A percentile compares a stretch with the other conserved stretches of the same genome.
Evolutionary conservation across 78 protist species (phyloP).

Genomic region (Planoprotostelium fungivorum): DNA sequence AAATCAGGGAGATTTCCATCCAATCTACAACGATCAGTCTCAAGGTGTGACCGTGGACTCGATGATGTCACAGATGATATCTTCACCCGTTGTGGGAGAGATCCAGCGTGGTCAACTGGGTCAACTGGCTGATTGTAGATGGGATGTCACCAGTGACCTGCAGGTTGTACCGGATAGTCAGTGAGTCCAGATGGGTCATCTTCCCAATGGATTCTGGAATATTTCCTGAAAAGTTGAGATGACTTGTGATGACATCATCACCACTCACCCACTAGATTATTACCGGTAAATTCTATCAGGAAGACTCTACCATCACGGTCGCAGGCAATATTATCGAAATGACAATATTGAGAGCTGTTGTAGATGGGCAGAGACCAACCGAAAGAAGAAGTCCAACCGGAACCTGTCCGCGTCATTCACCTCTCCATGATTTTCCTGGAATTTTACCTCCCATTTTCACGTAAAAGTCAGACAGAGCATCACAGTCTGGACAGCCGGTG

Average conservation of each 20-base stretch:
- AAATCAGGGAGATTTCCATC: background rate
- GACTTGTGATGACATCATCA: background rate
- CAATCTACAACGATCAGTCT: too few relatives aligned
- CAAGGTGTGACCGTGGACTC: too few relatives aligned
- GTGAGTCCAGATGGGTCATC: background rate
- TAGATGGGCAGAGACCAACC: background rate
- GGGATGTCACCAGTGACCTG: too few relatives aligned
- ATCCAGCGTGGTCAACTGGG: too few relatives aligned
- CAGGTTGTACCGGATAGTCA: too few relatives aligned
- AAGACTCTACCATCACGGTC: background rate
- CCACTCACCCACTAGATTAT: background rate
- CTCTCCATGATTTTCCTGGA: background rate
- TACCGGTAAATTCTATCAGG: background rate
- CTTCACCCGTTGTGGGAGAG: too few relatives aligned
- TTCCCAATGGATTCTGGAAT: background rate
- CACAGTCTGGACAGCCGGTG: background rate
- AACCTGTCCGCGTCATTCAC: background rate
- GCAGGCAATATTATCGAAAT: background rate
- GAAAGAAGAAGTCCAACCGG: background rate
- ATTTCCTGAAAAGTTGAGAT: too few relatives aligned
- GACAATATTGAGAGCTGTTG: background rate
- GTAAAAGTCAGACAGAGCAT: background rate
- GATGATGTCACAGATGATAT: too few relatives aligned
- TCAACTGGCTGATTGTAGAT: too few relatives aligned
- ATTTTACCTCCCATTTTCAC: background rate